These are phyloP conservation scores for Flaveria trinervia DNA, from an alignment of 129 eudicot genomes.

Conservation along the genomic window DNA sequence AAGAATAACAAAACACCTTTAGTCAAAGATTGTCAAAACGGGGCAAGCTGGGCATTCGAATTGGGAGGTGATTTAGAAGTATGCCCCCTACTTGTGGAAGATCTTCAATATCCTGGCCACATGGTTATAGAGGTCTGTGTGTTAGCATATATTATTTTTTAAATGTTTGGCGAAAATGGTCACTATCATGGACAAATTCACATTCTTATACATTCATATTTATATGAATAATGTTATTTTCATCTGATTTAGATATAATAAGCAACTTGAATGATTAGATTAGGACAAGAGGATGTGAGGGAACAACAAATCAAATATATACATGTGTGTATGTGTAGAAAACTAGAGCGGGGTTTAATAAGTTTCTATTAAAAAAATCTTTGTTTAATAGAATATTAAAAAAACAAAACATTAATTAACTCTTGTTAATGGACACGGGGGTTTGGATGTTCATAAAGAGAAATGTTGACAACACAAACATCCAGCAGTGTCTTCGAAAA, in stretches of 20 bases:
- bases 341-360: too few species aligned
- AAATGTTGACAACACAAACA: too few species aligned
- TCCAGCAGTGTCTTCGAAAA: too few species aligned
- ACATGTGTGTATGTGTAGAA: too few species aligned
- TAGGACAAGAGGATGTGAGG: not conserved
- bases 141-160: not conserved
- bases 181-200: not conserved
- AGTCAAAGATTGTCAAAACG: constrained; percentile 39
- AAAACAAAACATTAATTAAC: too few species aligned
- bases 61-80: constrained; percentile 53
- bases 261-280: not conserved
- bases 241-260: not conserved
- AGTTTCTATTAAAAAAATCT: too few species aligned
- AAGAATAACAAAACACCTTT: constrained; percentile 32
- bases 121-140: constrained; percentile 75
- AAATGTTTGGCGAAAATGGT: not conserved
- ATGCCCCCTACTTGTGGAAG: constrained; percentile 85
- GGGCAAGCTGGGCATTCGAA: constrained; percentile 84
- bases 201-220: not conserved
- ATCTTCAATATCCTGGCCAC: constrained; percentile 73
- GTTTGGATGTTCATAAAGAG: too few species aligned
- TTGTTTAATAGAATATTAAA: too few species aligned
- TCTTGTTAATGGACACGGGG: too few species aligned
- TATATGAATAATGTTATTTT: not conserved
- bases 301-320: too few species aligned